Evolutionary conservation across 2,329 filamentous ascomycete genomes (phyloP).

Genomic region (Cercospora zeina): DNA sequence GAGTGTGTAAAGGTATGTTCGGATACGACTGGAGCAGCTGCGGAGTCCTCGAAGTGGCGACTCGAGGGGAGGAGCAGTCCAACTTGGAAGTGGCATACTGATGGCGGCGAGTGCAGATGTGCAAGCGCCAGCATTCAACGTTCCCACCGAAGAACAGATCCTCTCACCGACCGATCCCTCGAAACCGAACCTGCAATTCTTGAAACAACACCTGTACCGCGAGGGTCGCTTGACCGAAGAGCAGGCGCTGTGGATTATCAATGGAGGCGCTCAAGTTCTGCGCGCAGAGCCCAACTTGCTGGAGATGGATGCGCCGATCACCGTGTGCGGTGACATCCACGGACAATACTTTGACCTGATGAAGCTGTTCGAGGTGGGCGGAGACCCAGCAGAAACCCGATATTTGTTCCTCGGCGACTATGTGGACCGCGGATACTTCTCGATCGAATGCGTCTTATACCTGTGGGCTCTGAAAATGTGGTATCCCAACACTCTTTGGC

Average conservation of each 20-base stretch:
- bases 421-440: constrained; percentile 97
- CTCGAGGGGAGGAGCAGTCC: neutral
- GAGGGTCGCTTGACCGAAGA: constrained; percentile 96
- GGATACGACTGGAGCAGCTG: neutral
- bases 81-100: constrained; percentile 21
- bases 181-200: constrained; percentile 89
- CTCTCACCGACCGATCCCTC: constrained; percentile 79
- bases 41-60: neutral
- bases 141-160: constrained; percentile 92
- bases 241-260: constrained; percentile 94
- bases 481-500: constrained; percentile 96
- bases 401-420: constrained; percentile 98
- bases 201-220: constrained; percentile 98
- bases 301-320: constrained; percentile 99
- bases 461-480: constrained; percentile 98
- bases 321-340: constrained; percentile 96
- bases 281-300: constrained; percentile 90
- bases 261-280: constrained; percentile 81
- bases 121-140: constrained; percentile 91
- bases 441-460: constrained; percentile 98
- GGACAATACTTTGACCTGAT: constrained; percentile 99
- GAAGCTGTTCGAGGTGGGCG: constrained; percentile 98
- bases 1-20: constrained; percentile 89
- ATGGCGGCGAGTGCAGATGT: constrained; percentile 65
- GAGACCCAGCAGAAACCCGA: constrained; percentile 91